These are phyloP conservation scores for Pseudogymnoascus sp. DNA, from an alignment of 2,329 filamentous ascomycete genomes.

Conservation along the genomic window DNA sequence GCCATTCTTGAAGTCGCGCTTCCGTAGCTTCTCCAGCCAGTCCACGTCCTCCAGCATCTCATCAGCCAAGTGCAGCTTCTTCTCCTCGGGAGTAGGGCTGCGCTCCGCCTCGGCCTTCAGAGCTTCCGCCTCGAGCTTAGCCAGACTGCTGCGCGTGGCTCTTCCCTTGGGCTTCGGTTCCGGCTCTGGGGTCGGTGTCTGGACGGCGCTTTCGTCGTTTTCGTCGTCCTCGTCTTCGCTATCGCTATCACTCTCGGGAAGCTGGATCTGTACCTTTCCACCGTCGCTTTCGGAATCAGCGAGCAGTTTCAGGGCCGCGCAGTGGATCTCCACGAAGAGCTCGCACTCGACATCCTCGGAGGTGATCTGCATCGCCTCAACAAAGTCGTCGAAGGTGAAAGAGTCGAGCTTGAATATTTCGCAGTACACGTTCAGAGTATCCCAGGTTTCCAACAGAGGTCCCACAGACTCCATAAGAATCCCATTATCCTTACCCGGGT, in stretches of 20 bases:
- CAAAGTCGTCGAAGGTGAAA: slow-evolving; percentile 94
- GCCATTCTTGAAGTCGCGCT: slow-evolving; percentile 77
- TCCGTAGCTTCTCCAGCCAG: slow-evolving; percentile 78
- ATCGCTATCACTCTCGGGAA: slow-evolving; percentile 67
- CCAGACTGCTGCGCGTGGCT: slow-evolving; percentile 77
- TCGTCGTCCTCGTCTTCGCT: slow-evolving; percentile 59
- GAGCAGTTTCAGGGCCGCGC: slow-evolving; percentile 78
- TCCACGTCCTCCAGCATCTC: slow-evolving; percentile 68
- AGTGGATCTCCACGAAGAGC: slow-evolving; percentile 84
- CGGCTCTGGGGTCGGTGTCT: slow-evolving; percentile 59
- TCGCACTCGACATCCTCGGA: slow-evolving; percentile 70
- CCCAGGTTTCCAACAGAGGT: slow-evolving; percentile 82
- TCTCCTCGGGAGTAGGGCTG: slow-evolving; percentile 35
- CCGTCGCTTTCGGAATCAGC: slow-evolving; percentile 67
- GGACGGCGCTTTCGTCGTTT: slow-evolving; percentile 43
- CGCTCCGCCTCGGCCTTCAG: slow-evolving; percentile 50
- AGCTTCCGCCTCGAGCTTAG: slow-evolving; percentile 68
- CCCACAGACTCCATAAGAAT: slow-evolving; percentile 83
- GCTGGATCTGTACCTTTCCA: slow-evolving; percentile 68
- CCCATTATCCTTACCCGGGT: slow-evolving; percentile 43
- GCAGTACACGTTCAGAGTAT: slow-evolving; percentile 96
- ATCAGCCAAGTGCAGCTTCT: slow-evolving; percentile 57
- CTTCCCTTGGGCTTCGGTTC: slow-evolving; percentile 59
- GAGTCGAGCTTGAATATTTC: slow-evolving; percentile 91
- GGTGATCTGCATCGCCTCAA: slow-evolving; percentile 75